These are phyloP conservation scores for Echeveria elegans DNA, from an alignment of 164 flowering plant genomes.

Conservation along the genomic window DNA sequence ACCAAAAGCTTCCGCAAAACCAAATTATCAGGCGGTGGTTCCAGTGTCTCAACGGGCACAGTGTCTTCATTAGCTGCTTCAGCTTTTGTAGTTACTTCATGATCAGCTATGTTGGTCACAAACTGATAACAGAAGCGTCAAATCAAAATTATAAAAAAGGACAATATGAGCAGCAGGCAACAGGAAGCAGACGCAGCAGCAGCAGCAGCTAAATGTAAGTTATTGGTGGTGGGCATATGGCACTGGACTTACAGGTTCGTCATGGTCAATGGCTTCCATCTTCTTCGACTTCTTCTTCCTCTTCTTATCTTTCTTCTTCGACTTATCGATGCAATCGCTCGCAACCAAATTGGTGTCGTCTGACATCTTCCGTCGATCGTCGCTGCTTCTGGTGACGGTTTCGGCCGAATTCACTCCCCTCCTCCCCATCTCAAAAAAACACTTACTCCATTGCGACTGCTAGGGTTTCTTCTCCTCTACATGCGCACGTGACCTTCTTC, in stretches of 20 bases:
- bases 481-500: too few species aligned
- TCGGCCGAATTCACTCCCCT: background rate
- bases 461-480: conserved; percentile 3
- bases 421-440: too few species aligned
- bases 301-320: background rate
- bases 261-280: background rate
- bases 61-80: background rate
- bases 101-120: background rate
- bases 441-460: background rate
- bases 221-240: background rate
- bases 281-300: conserved; percentile 1
- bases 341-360: too few species aligned
- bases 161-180: too few species aligned
- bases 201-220: background rate
- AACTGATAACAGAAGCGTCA: background rate
- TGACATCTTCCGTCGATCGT: background rate
- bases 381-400: background rate
- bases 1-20: conserved; percentile 44
- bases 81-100: background rate
- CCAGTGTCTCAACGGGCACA: conserved; percentile 1
- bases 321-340: background rate
- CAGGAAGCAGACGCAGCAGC: too few species aligned
- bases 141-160: background rate
- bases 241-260: background rate
- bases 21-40: conserved; percentile 20